Evolutionary conservation across 164 flowering plant species (phyloP), one percentile per base, ranked within the genome.

Genomic region (Magnolia sinica): DNA sequence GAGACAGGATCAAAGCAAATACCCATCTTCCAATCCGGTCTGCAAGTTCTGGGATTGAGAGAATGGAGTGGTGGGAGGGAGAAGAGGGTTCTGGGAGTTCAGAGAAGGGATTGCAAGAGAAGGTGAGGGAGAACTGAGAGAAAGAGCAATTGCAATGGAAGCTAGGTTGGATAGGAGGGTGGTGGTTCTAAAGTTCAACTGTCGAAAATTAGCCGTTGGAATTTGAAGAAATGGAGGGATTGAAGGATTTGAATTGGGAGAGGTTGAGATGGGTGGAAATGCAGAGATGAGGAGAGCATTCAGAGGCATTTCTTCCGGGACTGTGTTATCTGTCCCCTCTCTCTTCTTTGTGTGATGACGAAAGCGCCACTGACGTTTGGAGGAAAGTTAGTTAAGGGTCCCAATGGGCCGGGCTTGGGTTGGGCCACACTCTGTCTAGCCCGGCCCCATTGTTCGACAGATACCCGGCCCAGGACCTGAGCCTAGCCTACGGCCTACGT

Each of bases 1-100:
- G 72, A 70, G 72, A 20, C 11, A 31, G 52, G 29, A 50, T 19
- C 72, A 70, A 50, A 52, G 52, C 8, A 66, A 68, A 18, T 84
- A 92, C 98, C 98, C 98, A 84, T 91, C 74, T 78, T 93, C 94
- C 64, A 91, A 78, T 29, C 98, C 98, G 59, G 79, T 69, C 72
- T 80, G 83, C 81, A 92, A 82, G 83, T 89, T 88, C 88, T 93
- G 90, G 71, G 99, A 86, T 73, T 93, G 96, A 37, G 97, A 87
- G 68, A 92, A 95, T 4, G 99, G 99, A 64, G 95, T 95, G 76
- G 94, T 82, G 73, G 91, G 85, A 70, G 88, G 52, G 51, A 78
- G 55, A 0, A 70, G 64, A 78, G 88, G 51, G 27, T 88, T 64
- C 72, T 71, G 82, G 67, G 91, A 87, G 74, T 80, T 90, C 70